These are phyloP conservation scores for Aspergillus conjunctus DNA, from an alignment of 495 filamentous ascomycete genomes.

Conservation along the genomic window DNA sequence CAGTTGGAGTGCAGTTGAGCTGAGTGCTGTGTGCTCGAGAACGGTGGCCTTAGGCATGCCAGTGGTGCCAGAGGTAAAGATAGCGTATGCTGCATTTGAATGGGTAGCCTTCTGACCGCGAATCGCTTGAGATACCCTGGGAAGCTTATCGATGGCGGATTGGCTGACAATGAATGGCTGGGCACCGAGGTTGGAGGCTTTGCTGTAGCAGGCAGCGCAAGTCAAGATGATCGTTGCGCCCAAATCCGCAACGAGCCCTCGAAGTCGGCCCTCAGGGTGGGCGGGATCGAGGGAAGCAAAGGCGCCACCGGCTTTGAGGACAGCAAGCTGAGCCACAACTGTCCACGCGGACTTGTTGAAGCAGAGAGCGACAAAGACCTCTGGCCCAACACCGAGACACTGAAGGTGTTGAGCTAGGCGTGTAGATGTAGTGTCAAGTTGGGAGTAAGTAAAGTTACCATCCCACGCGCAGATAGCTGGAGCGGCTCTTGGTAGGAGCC, in stretches of 20 bases:
- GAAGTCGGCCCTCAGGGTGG: slow-evolving; percentile 56
- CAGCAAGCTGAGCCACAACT: slow-evolving; percentile 54
- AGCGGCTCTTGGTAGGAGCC: slow-evolving; percentile 32
- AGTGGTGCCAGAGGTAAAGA: slow-evolving; percentile 48
- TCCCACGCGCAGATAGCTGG: slow-evolving; percentile 52
- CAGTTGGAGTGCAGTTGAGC: slow-evolving; percentile 2
- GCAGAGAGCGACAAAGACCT: slow-evolving; percentile 53
- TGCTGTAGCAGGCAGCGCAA: slow-evolving; percentile 31
- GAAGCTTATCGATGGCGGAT: neutral
- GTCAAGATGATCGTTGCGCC: slow-evolving; percentile 42
- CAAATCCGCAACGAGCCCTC: slow-evolving; percentile 54
- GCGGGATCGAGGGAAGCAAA: slow-evolving; percentile 60
- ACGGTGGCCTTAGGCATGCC: slow-evolving; percentile 48
- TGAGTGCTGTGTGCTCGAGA: slow-evolving; percentile 35
- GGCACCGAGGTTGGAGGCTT: neutral
- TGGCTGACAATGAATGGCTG: slow-evolving; percentile 2
- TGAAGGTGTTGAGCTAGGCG: slow-evolving; percentile 40
- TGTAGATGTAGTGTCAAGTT: slow-evolving; percentile 36
- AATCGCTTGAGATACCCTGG: neutral
- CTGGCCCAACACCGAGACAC: slow-evolving; percentile 45
- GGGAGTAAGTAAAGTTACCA: slow-evolving; percentile 47
- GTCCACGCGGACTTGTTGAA: slow-evolving; percentile 62
- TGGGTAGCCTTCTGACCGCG: neutral
- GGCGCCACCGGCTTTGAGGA: slow-evolving; percentile 61
- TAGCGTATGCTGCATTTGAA: slow-evolving; percentile 21